Conservation (phyloP, 2,329 filamentous ascomycete species). For the Bipolaris cookei region DNA sequence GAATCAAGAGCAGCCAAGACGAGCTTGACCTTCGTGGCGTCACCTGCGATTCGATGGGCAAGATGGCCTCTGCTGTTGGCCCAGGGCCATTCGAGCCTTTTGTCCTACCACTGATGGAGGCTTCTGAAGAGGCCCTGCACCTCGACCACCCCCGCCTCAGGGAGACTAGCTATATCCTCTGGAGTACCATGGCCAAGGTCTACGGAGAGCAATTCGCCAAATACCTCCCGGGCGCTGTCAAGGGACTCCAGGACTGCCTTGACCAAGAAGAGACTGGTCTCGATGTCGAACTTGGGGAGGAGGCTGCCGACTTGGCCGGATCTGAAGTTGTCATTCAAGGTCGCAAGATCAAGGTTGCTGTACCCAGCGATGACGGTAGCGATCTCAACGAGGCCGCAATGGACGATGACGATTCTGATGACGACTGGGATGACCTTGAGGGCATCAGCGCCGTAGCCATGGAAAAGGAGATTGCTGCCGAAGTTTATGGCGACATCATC, state of each 20-base stretch:
- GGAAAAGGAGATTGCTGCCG: conserved; percentile 96
- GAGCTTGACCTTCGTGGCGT: conserved; percentile 88
- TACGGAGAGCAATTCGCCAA: conserved; percentile 84
- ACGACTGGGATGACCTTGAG: conserved; percentile 82
- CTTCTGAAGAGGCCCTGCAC: conserved; percentile 87
- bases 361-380: conserved; percentile 64
- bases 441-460: conserved; percentile 88
- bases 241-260: conserved; percentile 81
- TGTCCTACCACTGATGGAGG: conserved; percentile 86
- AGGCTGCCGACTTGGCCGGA: conserved; percentile 75
- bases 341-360: conserved; percentile 82
- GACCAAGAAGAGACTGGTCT: conserved; percentile 87
- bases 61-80: conserved; percentile 88
- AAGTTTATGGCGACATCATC: conserved; percentile 92
- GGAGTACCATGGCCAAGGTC: conserved; percentile 92
- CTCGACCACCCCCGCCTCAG: conserved; percentile 89
- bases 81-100: conserved; percentile 87
- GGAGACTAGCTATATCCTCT: conserved; percentile 96
- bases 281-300: conserved; percentile 75
- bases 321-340: conserved; percentile 79
- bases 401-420: conserved; percentile 76
- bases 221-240: conserved; percentile 78
- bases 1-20: conserved; percentile 86
- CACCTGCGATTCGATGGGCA: conserved; percentile 90
- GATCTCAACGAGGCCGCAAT: conserved; percentile 61